Conservation (phyloP, 192 early-diverging fungal genomes). For the Backusella tuberculispora region DNA sequence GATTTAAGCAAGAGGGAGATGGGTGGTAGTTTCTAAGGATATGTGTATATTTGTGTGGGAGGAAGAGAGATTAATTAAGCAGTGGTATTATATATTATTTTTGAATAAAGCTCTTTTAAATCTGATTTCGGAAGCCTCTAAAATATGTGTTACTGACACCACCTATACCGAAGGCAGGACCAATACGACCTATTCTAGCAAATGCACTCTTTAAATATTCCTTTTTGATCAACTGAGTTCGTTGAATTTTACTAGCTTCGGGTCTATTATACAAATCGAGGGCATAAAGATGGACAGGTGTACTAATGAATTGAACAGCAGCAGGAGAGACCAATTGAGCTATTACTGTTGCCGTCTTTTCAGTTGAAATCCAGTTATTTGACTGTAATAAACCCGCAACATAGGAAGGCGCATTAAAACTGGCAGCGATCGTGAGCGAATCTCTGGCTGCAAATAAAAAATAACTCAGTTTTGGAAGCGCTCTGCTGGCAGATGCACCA, state of each 20-base stretch:
- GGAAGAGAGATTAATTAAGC: too few species aligned
- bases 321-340: slow-evolving; percentile 48
- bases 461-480: slow-evolving; percentile 41
- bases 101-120: neutral
- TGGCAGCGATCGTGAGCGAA: slow-evolving; percentile 46
- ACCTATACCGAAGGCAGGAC: slow-evolving; percentile 51
- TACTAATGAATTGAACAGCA: slow-evolving; percentile 43
- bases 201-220: slow-evolving; percentile 47
- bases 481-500: slow-evolving; percentile 34
- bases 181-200: slow-evolving; percentile 48
- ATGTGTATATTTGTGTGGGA: too few species aligned
- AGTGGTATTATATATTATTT: neutral
- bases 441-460: slow-evolving; percentile 47
- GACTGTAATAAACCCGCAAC: slow-evolving; percentile 25
- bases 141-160: slow-evolving; percentile 45
- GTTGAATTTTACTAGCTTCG: neutral
- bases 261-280: slow-evolving; percentile 51
- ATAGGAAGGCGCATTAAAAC: slow-evolving; percentile 46
- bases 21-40: too few species aligned
- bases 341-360: neutral
- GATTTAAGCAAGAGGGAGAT: too few species aligned
- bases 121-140: slow-evolving; percentile 20
- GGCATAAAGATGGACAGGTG: slow-evolving; percentile 48
- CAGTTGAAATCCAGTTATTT: neutral
- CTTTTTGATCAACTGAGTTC: slow-evolving; percentile 28